Evolutionary conservation across 352 stramenopile genomes (phyloP), one percentile per base, ranked within the genome.

Genomic region (Saprolegnia parasitica): DNA sequence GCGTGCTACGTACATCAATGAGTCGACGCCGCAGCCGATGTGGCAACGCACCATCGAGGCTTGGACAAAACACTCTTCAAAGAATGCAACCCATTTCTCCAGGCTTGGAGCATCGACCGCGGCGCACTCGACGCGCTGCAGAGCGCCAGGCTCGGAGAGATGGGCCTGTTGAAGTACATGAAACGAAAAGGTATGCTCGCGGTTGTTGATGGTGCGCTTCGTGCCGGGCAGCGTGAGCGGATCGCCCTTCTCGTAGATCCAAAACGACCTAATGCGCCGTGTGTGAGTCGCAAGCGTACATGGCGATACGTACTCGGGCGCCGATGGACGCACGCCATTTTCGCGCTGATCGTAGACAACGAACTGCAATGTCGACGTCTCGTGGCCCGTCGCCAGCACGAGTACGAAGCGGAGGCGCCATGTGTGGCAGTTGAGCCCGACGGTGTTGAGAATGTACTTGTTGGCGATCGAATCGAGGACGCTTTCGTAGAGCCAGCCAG

Each of bases 401-500:
- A n/a, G 21, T 10, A 61, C 45, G 24, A 42, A 68, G 16, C 62
- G 47, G 20, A 61, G 23, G 24, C 35, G 35, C 63, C 63, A 70
- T 8, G 63, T 35, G 32, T 70, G 63, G 13, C 42, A 52, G 18
- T 70, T 70, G 5, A 70, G 23, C 4, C 63, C 63, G 32, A 70
- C 63, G 18, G 54, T 58, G 4, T 63, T 52, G 21, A 70, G 50
- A 18, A 70, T 40, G 54, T 49, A 40, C 15, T 52, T 52, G 50
- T 70, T 70, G 63, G 55, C 20, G 29, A 70, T 35, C 9, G 63
- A 37, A 29, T 45, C 63, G 23, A 13, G 63, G 5, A 37, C 29
- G 47, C 63, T 70, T n/a, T 70, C 63, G 29, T 61, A 70, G 13
- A 70, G 21, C 63, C 63, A 70, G 50, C 63, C 63, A 13, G 23